These are phyloP conservation scores for Strobilomyces echinocephalus DNA, from an alignment of 768 basidiomycete species.

Conservation along the genomic window DNA sequence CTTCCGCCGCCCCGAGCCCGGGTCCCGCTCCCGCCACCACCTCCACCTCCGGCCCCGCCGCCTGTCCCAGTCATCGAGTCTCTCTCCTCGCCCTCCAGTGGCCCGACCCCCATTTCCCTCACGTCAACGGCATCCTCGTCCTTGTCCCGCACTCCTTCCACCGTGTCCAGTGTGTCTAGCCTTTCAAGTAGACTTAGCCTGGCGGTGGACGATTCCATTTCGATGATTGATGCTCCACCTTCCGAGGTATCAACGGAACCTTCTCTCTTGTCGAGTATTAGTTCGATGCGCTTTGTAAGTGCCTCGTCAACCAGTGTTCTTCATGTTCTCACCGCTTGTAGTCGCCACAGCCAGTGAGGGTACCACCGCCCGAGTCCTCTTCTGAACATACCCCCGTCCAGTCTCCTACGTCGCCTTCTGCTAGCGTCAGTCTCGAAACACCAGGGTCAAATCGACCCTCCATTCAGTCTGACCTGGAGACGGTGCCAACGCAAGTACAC, in stretches of 20 bases:
- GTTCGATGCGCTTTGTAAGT: conserved; percentile 35
- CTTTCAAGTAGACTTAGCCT: conserved; percentile 38
- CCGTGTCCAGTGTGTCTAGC: conserved; percentile 39
- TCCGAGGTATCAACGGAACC: conserved; percentile 50
- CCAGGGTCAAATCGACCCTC: conserved; percentile 47
- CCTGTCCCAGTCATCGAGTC: conserved; percentile 3
- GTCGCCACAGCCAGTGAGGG: conserved; percentile 31
- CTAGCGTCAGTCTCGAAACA: conserved; percentile 48
- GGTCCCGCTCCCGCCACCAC: background rate
- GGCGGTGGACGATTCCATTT: conserved; percentile 27
- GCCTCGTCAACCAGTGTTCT: background rate
- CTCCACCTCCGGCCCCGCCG: background rate
- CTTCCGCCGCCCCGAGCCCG: background rate
- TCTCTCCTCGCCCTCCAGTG: conserved; percentile 32
- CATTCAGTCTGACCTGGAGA: conserved; percentile 41
- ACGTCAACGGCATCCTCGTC: conserved; percentile 29
- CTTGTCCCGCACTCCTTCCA: conserved; percentile 37
- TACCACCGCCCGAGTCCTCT: conserved; percentile 24
- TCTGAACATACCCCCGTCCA: conserved; percentile 28
- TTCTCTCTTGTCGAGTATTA: conserved; percentile 48
- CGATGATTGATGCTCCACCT: conserved; percentile 16
- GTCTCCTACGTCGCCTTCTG: conserved; percentile 37
- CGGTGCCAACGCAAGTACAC: conserved; percentile 37
- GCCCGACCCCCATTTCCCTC: conserved; percentile 27
- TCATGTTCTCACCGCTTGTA: conserved; percentile 8